A percentile compares a stretch with the other conserved stretches of the same genome.
Conservation (phyloP, 768 basidiomycete species). For the Lactifluus hygrophoroides region DNA sequence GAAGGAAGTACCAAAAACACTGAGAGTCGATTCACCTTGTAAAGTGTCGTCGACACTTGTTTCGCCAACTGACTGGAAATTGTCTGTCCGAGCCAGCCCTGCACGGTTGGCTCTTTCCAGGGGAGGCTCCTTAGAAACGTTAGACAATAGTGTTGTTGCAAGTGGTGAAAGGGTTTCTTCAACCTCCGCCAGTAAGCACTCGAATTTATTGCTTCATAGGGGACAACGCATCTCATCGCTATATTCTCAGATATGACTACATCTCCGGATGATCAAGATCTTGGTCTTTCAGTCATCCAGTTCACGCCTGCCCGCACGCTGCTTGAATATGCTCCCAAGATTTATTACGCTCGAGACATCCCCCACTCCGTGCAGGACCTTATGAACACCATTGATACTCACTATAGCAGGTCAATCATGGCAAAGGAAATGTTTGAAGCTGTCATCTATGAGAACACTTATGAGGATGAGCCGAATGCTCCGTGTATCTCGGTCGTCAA, state of each 20-base stretch:
- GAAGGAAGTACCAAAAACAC: neutral
- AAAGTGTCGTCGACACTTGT: neutral
- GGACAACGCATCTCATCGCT: neutral
- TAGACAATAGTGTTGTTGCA: neutral
- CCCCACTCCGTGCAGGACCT: slow-evolving; percentile 57
- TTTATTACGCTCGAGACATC: slow-evolving; percentile 39
- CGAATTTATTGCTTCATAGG: neutral
- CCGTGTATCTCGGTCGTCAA: slow-evolving; percentile 65
- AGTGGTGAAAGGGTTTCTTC: neutral
- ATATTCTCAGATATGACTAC: neutral
- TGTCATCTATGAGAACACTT: slow-evolving; percentile 56
- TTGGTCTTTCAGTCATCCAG: slow-evolving; percentile 7
- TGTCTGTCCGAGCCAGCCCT: neutral
- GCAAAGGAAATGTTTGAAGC: slow-evolving; percentile 53
- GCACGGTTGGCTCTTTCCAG: neutral
- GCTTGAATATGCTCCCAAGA: slow-evolving; percentile 21
- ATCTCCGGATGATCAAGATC: neutral
- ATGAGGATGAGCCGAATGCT: slow-evolving; percentile 57
- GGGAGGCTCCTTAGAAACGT: neutral
- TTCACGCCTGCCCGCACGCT: slow-evolving; percentile 15
- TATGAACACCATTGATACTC: slow-evolving; percentile 44
- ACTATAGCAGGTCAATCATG: slow-evolving; percentile 34
- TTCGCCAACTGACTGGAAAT: neutral
- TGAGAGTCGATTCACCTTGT: neutral
- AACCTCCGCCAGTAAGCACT: neutral